Evolutionary conservation across 1,284 basidiomycete species (phyloP).

Genomic region (Leccinum solheimii): DNA sequence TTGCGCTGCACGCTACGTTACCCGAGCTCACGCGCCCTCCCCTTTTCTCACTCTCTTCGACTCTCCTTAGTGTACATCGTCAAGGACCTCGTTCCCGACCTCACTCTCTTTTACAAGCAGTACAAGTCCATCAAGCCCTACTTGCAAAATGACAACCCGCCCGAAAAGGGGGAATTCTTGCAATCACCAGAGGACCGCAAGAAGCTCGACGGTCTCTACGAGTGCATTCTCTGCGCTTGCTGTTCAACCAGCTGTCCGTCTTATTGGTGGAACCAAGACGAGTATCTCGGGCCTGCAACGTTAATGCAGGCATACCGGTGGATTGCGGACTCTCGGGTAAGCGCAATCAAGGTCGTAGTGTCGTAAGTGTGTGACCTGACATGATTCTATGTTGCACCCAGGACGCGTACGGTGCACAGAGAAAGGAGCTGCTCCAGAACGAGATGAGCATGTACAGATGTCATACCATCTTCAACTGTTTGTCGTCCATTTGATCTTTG

Average conservation of each 20-base stretch:
- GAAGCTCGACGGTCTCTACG: constrained; percentile 97
- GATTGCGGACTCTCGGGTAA: constrained; percentile 94
- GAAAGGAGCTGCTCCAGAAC: constrained; percentile 94
- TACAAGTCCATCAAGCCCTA: constrained; percentile 99
- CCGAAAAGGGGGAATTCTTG: constrained; percentile 82
- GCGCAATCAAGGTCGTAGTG: not conserved
- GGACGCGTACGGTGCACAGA: constrained; percentile 80
- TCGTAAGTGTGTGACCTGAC: not conserved
- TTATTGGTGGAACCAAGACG: constrained; percentile 99
- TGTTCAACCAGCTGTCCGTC: constrained; percentile 95
- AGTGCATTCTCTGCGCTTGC: constrained; percentile 93
- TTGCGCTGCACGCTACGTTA: not conserved
- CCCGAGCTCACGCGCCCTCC: not conserved
- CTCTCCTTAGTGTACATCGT: constrained; percentile 87
- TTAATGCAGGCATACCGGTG: constrained; percentile 96
- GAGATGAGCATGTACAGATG: constrained; percentile 91
- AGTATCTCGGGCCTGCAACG: constrained; percentile 96
- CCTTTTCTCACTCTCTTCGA: not conserved
- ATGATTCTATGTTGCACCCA: constrained; percentile 28
- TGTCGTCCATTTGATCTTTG: constrained; percentile 25
- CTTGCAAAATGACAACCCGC: constrained; percentile 90
- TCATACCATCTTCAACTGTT: constrained; percentile 96
- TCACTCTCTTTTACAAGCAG: constrained; percentile 96
- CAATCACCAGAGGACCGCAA: constrained; percentile 91
- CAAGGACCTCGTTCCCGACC: constrained; percentile 94